These are phyloP conservation scores for Ormosia emarginata DNA, from an alignment of 306 rosid species.

Conservation along the genomic window DNA sequence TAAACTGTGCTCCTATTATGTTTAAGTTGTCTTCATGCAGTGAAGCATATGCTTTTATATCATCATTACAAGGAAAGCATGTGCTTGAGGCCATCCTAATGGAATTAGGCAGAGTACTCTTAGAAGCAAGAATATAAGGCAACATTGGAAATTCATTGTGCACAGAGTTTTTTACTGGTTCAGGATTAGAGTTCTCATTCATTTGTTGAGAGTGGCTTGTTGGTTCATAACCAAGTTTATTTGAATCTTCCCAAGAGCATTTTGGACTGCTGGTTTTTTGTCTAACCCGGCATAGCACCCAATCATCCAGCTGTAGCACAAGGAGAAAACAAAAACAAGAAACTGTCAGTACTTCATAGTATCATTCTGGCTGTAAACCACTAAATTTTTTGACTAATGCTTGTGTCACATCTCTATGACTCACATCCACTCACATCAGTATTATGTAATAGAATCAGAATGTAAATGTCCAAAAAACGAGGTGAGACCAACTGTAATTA, in stretches of 20 bases:
- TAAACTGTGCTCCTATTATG: conserved; percentile 10
- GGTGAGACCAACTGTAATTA: neutral
- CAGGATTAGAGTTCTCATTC: conserved; percentile 38
- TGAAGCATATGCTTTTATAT: conserved; percentile 21
- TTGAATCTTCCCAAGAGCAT: conserved; percentile 43
- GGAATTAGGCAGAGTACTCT: conserved; percentile 24
- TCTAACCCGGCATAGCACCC: conserved; percentile 71
- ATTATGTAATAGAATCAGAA: too few relatives aligned
- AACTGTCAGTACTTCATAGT: neutral
- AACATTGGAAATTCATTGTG: conserved; percentile 57
- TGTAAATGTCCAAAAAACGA: neutral
- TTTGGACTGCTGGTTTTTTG: conserved; percentile 37
- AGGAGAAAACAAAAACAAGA: neutral
- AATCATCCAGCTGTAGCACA: conserved; percentile 63
- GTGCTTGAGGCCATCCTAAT: conserved; percentile 34
- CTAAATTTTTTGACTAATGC: neutral
- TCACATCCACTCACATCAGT: neutral
- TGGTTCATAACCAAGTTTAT: conserved; percentile 30
- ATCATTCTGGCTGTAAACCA: neutral
- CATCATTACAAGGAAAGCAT: conserved; percentile 14
- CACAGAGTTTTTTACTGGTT: conserved; percentile 33
- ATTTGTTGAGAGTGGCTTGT: conserved; percentile 20
- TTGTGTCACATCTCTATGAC: neutral
- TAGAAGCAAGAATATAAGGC: conserved; percentile 56
- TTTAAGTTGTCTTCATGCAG: conserved; percentile 21